These are phyloP conservation scores for Nissolia schottii DNA, from an alignment of 306 rosid species.

Conservation along the genomic window DNA sequence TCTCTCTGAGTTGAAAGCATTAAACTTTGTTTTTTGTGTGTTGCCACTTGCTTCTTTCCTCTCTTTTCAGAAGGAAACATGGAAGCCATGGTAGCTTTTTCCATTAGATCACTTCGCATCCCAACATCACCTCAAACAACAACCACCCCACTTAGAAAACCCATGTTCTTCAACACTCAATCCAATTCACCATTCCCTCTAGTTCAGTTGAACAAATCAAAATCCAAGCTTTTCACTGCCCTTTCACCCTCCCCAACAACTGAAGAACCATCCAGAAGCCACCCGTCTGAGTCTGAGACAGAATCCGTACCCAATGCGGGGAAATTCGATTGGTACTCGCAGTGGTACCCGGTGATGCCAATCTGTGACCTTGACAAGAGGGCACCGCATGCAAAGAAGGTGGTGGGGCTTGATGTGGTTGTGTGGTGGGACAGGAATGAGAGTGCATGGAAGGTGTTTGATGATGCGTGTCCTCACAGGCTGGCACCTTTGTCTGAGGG, in stretches of 20 bases:
- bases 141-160: slow-evolving; percentile 25
- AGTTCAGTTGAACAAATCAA: slow-evolving; percentile 16
- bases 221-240: slow-evolving; percentile 47
- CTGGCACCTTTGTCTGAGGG: slow-evolving; percentile 94
- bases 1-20: not conserved
- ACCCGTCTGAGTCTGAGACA: slow-evolving; percentile 29
- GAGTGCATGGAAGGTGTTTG: slow-evolving; percentile 75
- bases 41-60: not conserved
- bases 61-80: slow-evolving; percentile 22
- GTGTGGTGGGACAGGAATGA: slow-evolving; percentile 96
- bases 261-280: slow-evolving; percentile 37
- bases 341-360: slow-evolving; percentile 94
- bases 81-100: slow-evolving; percentile 48
- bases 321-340: slow-evolving; percentile 76
- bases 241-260: slow-evolving; percentile 48
- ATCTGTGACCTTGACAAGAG: slow-evolving; percentile 80
- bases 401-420: slow-evolving; percentile 83
- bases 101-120: slow-evolving; percentile 37
- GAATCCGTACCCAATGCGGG: slow-evolving; percentile 26
- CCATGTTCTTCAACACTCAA: slow-evolving; percentile 27
- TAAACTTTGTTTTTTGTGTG: not conserved
- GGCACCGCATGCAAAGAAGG: slow-evolving; percentile 70
- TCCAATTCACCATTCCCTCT: slow-evolving; percentile 23
- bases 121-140: slow-evolving; percentile 14
- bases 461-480: slow-evolving; percentile 88